Evolutionary conservation across 2,329 filamentous ascomycete genomes (phyloP).

Genomic region (Neopestalotiopsis sp.): DNA sequence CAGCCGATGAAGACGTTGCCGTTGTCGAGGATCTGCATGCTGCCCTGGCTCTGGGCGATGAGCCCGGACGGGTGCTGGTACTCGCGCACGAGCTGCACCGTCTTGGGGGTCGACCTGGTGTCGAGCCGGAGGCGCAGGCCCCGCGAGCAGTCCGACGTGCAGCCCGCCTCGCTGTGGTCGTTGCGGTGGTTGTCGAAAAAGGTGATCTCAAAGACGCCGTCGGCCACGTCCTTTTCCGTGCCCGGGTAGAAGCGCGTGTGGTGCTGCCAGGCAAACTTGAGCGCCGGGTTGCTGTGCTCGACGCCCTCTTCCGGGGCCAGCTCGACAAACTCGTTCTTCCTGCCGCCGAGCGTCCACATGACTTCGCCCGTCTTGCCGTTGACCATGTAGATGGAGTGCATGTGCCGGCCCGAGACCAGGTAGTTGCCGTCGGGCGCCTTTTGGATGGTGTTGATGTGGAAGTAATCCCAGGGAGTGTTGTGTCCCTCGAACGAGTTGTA

Average conservation of each 20-base stretch:
- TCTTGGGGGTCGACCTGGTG: slow-evolving; percentile 15
- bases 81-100: slow-evolving; percentile 22
- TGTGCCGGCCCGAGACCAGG: slow-evolving; percentile 23
- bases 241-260: slow-evolving; percentile 22
- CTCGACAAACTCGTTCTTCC: slow-evolving; percentile 24
- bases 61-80: slow-evolving; percentile 23
- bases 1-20: slow-evolving; percentile 16
- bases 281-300: slow-evolving; percentile 17
- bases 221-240: neutral
- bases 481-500: slow-evolving; percentile 15
- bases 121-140: slow-evolving; percentile 21
- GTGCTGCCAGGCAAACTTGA: slow-evolving; percentile 25
- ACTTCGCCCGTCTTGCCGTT: slow-evolving; percentile 22
- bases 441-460: slow-evolving; percentile 23
- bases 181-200: slow-evolving; percentile 25
- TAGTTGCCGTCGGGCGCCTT: slow-evolving; percentile 24
- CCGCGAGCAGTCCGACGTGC: slow-evolving; percentile 22
- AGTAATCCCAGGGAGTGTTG: slow-evolving; percentile 20
- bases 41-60: slow-evolving; percentile 10
- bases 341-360: slow-evolving; percentile 25
- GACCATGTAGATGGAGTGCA: slow-evolving; percentile 22
- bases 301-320: slow-evolving; percentile 14
- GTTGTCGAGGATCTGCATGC: slow-evolving; percentile 11
- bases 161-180: slow-evolving; percentile 16
- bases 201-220: slow-evolving; percentile 21